Evolutionary conservation across 73 alveolate species (phyloP), one percentile per base, ranked within the genome.

Genomic region (Strombidium stylifer): DNA sequence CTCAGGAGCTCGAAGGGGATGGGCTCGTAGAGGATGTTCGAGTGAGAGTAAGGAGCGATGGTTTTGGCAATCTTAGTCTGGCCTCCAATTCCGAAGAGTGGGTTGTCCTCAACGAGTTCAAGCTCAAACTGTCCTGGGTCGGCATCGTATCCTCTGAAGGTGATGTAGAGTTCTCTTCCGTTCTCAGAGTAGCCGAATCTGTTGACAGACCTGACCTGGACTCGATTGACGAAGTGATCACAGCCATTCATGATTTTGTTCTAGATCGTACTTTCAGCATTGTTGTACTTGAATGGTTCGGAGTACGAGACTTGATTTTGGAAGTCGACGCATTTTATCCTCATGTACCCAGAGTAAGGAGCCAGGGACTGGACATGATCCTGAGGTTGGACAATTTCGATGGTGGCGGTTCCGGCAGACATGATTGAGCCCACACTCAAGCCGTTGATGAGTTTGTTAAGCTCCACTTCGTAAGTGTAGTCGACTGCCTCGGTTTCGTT

Each of bases 1-100:
- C 23, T 37, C 1, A 59, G 27, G 44, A 40, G 40, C 19, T 59
- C 73, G 23, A 20, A 59, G 20, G 73, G 73, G 20, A 59, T 24
- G 18, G 73, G 60, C 48, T 59, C 73, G 30, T 59, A 59, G 60
- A 59, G 23, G 2, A 59, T 44, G 45, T 44, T 25, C 34, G 35
- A 10, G 10, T 4, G 10, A 10, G n/a, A 6, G 42, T 32, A 32
- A 10, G 42, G 42, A n/a, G n/a, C n/a, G n/a, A n/a, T n/a, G n/a
- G n/a, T n/a, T n/a, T n/a, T n/a, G n/a, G n/a, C n/a, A n/a, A n/a
- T n/a, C n/a, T n/a, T n/a, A n/a, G n/a, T n/a, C n/a, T n/a, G n/a
- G n/a, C n/a, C n/a, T n/a, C n/a, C n/a, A n/a, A n/a, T n/a, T 5
- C 73, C 73, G n/a, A 3, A 16, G n/a, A 59, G 35, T 1, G 73